Conservation (phyloP, 495 filamentous ascomycete species). For the Penicillium lagena region DNA sequence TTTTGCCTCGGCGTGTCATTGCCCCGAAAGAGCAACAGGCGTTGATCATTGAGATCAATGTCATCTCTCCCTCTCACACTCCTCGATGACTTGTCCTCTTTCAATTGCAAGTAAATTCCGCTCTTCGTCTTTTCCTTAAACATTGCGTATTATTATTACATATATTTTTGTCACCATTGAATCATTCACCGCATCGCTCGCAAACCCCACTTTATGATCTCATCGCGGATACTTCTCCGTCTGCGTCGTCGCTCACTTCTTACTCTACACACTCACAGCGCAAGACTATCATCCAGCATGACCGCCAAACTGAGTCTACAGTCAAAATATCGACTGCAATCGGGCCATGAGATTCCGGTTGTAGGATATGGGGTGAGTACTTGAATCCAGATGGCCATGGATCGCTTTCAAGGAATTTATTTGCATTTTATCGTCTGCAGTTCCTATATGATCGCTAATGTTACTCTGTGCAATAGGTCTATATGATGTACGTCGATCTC, state of each 20-base stretch:
- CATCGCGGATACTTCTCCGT: not conserved
- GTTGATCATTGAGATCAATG: too few relatives aligned
- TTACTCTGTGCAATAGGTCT: constrained; percentile 45
- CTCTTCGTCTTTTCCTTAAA: too few relatives aligned
- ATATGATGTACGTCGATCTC: constrained; percentile 53
- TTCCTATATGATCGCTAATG: not conserved
- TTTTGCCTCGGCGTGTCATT: too few relatives aligned
- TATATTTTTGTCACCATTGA: too few relatives aligned
- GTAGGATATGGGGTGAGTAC: constrained; percentile 67
- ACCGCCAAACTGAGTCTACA: constrained; percentile 17
- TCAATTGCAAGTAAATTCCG: too few relatives aligned
- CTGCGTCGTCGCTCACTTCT: not conserved
- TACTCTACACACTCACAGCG: not conserved
- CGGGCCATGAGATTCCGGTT: constrained; percentile 71
- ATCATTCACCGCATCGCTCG: not conserved
- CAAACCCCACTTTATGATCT: not conserved
- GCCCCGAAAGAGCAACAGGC: too few relatives aligned
- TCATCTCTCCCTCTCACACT: too few relatives aligned
- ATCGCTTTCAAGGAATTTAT: too few relatives aligned
- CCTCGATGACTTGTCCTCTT: too few relatives aligned
- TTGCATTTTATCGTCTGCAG: not conserved
- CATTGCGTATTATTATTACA: too few relatives aligned
- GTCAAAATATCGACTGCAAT: constrained; percentile 49
- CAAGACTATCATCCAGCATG: constrained; percentile 13
- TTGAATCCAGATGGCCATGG: not conserved